Percentiles rank a stretch among this genome's conserved stretches.
Evolutionary conservation across 108 stramenopile species (phyloP).

Genomic region (Conticribra guillardii): DNA sequence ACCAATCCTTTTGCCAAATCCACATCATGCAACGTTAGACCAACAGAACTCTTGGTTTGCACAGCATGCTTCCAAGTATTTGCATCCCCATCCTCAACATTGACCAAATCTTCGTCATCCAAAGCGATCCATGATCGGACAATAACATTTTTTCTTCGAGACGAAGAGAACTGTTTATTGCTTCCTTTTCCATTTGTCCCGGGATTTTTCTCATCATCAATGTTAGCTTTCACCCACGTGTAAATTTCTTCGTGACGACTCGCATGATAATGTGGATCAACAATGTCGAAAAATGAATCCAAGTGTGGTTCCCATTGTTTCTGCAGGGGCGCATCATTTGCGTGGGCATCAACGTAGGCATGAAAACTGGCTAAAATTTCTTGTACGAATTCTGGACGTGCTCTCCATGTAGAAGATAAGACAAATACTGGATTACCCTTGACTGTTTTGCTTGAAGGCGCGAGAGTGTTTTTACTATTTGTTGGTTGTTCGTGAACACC

Average conservation of each 20-base stretch:
- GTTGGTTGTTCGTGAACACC: not conserved
- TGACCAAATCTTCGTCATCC: constrained; percentile 76
- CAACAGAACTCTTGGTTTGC: constrained; percentile 55
- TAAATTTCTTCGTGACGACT: constrained; percentile 73
- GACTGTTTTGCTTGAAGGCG: not conserved
- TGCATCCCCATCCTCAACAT: constrained; percentile 44
- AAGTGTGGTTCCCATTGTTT: constrained; percentile 24
- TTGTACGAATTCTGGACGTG: constrained; percentile 44
- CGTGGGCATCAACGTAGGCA: constrained; percentile 23
- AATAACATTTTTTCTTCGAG: constrained; percentile 10
- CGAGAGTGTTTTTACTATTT: not conserved
- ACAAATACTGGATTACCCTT: constrained; percentile 43
- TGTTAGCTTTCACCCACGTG: too few species aligned
- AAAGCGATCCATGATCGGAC: constrained; percentile 66
- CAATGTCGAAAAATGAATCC: constrained; percentile 59
- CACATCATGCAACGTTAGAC: constrained; percentile 56
- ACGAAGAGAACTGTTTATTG: too few species aligned
- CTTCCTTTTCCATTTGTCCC: too few species aligned
- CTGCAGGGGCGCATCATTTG: not conserved
- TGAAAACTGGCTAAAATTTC: constrained; percentile 63
- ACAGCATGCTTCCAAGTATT: constrained; percentile 57
- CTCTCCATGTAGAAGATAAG: constrained; percentile 74
- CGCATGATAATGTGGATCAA: constrained; percentile 61
- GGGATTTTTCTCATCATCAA: too few species aligned
- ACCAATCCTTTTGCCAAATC: constrained; percentile 48